These are phyloP conservation scores for Microcyclosporella mali DNA, from an alignment of 2,329 filamentous ascomycete genomes.

Conservation along the genomic window DNA sequence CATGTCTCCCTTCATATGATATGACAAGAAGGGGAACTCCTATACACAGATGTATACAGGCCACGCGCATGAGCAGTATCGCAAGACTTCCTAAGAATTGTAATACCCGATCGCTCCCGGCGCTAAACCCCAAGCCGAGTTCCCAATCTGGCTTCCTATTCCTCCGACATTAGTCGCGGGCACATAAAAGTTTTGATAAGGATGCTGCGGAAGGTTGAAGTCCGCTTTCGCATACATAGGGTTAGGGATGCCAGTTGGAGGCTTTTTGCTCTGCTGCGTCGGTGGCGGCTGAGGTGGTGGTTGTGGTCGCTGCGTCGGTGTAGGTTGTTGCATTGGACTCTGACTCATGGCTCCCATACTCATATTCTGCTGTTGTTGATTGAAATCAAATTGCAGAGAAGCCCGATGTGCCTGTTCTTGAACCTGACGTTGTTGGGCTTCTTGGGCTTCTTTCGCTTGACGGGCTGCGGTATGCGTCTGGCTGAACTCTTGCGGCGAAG, in stretches of 20 bases:
- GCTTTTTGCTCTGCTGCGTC: slow-evolving; percentile 25
- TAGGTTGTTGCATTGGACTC: slow-evolving; percentile 12
- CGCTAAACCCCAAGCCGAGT: no score
- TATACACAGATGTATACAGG: no score
- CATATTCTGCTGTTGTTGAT: slow-evolving; percentile 17
- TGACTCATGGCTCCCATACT: slow-evolving; percentile 18
- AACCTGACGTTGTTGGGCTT: slow-evolving; percentile 26
- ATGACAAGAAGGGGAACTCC: no score
- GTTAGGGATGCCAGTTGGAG: slow-evolving; percentile 55
- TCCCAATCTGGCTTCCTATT: background rate
- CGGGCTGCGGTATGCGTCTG: slow-evolving; percentile 29
- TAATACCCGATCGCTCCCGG: no score
- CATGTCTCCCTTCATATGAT: no score
- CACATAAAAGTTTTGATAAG: slow-evolving; percentile 75
- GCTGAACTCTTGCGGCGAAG: slow-evolving; percentile 33
- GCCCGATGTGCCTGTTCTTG: slow-evolving; percentile 25
- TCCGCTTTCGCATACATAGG: slow-evolving; percentile 66
- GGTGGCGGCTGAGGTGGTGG: slow-evolving; percentile 28
- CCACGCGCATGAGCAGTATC: no score
- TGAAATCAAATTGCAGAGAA: slow-evolving; percentile 22
- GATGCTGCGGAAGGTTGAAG: slow-evolving; percentile 70
- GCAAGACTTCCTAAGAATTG: no score
- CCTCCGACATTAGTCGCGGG: slow-evolving; percentile 53
- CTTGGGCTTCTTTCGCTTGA: slow-evolving; percentile 22
- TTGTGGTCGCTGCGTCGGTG: slow-evolving; percentile 22